Percentiles rank a stretch among this genome's conserved stretches.
phyloP scores from a whole-genome alignment of 331 rosid species.

The Saraca asoca region DNA sequence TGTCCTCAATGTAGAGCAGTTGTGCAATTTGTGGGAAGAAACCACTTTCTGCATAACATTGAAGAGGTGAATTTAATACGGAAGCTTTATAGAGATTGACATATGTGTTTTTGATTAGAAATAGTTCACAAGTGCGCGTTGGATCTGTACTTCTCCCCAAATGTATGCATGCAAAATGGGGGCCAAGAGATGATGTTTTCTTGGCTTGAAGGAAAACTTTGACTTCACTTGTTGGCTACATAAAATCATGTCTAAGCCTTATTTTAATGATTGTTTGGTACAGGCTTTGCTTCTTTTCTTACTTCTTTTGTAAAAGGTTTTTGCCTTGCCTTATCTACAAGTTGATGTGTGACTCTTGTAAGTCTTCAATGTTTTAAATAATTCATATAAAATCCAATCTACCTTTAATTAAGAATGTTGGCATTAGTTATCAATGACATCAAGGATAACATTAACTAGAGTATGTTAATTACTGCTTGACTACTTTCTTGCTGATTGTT shows the following conservation, averaged over 20 bases:
- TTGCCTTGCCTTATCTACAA: neutral
- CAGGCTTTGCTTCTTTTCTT: slow-evolving; percentile 15
- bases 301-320: neutral
- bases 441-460: no score
- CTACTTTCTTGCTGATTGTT: neutral
- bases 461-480: slow-evolving; percentile 18
- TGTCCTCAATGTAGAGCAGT: slow-evolving; percentile 97
- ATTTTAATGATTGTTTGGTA: slow-evolving; percentile 1
- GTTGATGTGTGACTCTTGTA: no score
- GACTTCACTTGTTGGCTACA: neutral
- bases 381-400: no score
- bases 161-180: neutral
- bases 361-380: no score
- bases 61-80: slow-evolving; percentile 52
- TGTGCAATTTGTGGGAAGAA: slow-evolving; percentile 85
- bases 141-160: slow-evolving; percentile 10
- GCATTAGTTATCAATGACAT: no score
- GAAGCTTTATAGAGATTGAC: slow-evolving; percentile 26
- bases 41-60: slow-evolving; percentile 73
- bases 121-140: slow-evolving; percentile 9
- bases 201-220: slow-evolving; percentile 2
- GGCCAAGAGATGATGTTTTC: slow-evolving; percentile 10
- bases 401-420: no score
- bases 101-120: slow-evolving; percentile 1
- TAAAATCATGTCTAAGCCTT: slow-evolving; percentile 10